Evolutionary conservation across 495 filamentous ascomycete genomes (phyloP).

Genomic region (Aspergillus homomorphus): DNA sequence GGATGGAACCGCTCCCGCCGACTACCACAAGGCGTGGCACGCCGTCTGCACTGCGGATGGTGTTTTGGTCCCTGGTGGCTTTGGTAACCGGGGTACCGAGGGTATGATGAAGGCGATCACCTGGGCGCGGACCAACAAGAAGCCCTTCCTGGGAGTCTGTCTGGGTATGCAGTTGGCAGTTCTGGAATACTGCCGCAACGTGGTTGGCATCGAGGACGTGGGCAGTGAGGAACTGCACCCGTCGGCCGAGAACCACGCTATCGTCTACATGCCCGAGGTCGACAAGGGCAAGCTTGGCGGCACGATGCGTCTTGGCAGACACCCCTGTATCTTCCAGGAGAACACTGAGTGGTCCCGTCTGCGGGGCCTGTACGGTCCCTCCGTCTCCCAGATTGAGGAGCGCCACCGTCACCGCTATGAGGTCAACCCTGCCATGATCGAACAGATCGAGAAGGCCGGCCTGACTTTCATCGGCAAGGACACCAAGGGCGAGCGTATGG

Average conservation of each 20-base stretch:
- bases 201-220: conserved; percentile 59
- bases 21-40: conserved; percentile 89
- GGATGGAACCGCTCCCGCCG: conserved; percentile 58
- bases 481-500: conserved; percentile 80
- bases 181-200: conserved; percentile 78
- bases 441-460: conserved; percentile 32
- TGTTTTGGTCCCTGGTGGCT: conserved; percentile 66
- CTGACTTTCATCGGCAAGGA: conserved; percentile 67
- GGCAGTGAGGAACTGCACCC: conserved; percentile 65
- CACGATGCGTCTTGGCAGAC: conserved; percentile 86
- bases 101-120: conserved; percentile 84
- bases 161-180: conserved; percentile 94
- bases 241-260: conserved; percentile 53
- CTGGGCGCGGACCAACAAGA: conserved; percentile 78
- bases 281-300: conserved; percentile 73
- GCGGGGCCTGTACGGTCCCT: conserved; percentile 65
- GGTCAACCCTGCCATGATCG: conserved; percentile 43
- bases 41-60: conserved; percentile 66
- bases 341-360: conserved; percentile 78
- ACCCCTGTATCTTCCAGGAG: conserved; percentile 70
- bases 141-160: conserved; percentile 88
- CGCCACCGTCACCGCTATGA: conserved; percentile 49
- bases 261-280: conserved; percentile 92
- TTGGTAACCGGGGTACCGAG: conserved; percentile 74
- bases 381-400: conserved; percentile 44